Conservation (phyloP, 768 basidiomycete species). For the Aureoboletus auriporus region DNA sequence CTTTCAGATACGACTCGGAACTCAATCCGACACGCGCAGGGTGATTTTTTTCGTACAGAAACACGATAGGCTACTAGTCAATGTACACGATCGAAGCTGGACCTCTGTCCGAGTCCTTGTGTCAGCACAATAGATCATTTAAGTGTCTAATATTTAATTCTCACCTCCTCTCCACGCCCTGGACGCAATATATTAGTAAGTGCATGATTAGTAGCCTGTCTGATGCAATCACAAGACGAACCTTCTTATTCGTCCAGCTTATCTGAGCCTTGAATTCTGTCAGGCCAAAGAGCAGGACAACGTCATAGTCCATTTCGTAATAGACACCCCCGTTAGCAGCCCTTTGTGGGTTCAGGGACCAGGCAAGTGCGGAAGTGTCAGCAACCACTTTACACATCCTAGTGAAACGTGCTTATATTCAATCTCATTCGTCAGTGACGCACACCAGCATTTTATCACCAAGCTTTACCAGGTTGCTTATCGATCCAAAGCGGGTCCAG, state of each 20-base stretch:
- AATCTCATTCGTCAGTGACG: background rate
- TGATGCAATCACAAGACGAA: background rate
- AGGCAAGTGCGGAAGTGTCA: constrained; percentile 1
- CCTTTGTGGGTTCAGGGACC: background rate
- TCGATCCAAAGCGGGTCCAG: constrained; percentile 10
- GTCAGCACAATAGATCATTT: background rate
- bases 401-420: constrained; percentile 3
- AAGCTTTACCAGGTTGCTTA: constrained; percentile 5
- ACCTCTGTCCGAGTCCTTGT: background rate
- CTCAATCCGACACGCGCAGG: too few species aligned
- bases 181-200: background rate
- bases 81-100: constrained; percentile 1
- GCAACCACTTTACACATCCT: constrained; percentile 10
- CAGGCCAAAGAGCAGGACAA: constrained; percentile 39
- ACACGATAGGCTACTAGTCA: background rate
- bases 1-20: too few species aligned
- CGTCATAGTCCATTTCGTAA: constrained; percentile 17
- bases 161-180: constrained; percentile 1
- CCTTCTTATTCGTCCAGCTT: constrained; percentile 33
- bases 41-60: too few species aligned
- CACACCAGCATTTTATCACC: too few species aligned
- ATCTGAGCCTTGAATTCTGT: constrained; percentile 45
- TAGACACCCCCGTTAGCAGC: background rate
- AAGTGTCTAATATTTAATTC: background rate
- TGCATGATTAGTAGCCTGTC: background rate